Conservation (phyloP, 2,329 filamentous ascomycete species). For the Beauveria bassiana region DNA sequence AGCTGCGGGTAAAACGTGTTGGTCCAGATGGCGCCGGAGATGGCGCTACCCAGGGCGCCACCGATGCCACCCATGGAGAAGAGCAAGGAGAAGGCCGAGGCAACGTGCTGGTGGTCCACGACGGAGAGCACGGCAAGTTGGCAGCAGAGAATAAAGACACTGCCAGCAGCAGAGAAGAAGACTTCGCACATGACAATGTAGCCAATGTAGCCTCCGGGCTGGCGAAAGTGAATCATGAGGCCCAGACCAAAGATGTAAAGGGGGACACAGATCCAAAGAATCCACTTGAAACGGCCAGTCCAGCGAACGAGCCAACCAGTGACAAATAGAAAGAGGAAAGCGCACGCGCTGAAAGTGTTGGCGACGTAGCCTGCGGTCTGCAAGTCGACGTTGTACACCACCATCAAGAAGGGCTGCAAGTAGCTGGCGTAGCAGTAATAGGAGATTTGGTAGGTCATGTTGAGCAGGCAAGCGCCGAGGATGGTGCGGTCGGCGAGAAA, state of each 20-base stretch:
- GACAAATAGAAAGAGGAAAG: constrained; percentile 39
- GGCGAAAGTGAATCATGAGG: constrained; percentile 36
- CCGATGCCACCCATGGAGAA: constrained; percentile 15
- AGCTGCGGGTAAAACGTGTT: constrained; percentile 32
- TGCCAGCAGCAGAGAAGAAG: constrained; percentile 33
- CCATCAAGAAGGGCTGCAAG: constrained; percentile 48
- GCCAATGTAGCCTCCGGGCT: constrained; percentile 24
- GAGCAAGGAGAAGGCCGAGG: constrained; percentile 17
- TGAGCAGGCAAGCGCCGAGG: constrained; percentile 40
- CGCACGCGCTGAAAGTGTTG: constrained; percentile 44
- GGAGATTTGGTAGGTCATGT: constrained; percentile 37
- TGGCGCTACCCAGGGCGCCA: constrained; percentile 15
- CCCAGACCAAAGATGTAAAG: constrained; percentile 29
- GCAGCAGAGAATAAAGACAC: constrained; percentile 21
- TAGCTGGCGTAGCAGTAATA: constrained; percentile 49
- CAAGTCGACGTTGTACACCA: constrained; percentile 36
- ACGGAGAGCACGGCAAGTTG: constrained; percentile 19
- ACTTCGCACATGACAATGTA: constrained; percentile 33
- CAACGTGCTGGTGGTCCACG: constrained; percentile 19
- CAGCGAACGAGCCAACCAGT: constrained; percentile 37
- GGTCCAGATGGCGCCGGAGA: constrained; percentile 19
- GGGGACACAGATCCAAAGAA: constrained; percentile 22
- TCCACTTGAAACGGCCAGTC: constrained; percentile 42
- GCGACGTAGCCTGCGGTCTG: constrained; percentile 38
- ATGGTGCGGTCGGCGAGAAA: constrained; percentile 47